These are phyloP conservation scores for Cryphonectria parasitica DNA, from an alignment of 2,329 filamentous ascomycete genomes.

Conservation along the genomic window DNA sequence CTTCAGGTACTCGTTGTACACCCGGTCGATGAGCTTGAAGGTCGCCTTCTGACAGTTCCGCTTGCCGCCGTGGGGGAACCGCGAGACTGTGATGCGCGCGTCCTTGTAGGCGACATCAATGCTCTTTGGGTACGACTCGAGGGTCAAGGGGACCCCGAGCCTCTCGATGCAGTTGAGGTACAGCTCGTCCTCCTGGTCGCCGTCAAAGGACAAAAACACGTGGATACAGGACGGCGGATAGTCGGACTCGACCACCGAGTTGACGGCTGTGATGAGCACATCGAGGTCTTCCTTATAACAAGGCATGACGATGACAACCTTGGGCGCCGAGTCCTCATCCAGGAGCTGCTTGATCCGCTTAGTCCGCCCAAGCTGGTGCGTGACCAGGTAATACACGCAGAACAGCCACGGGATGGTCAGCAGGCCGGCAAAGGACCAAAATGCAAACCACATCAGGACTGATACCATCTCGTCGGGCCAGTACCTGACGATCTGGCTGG, in stretches of 20 bases:
- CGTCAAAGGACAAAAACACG: constrained; percentile 94
- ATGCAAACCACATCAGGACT: constrained; percentile 90
- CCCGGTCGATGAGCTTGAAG: constrained; percentile 89
- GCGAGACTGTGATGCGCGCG: constrained; percentile 85
- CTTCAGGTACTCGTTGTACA: constrained; percentile 85
- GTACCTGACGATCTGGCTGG: constrained; percentile 68
- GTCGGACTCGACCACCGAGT: constrained; percentile 92
- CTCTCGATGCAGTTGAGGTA: constrained; percentile 86
- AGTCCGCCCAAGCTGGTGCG: constrained; percentile 79
- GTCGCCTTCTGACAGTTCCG: constrained; percentile 91
- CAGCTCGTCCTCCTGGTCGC: constrained; percentile 83
- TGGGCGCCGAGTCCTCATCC: constrained; percentile 84
- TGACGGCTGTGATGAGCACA: constrained; percentile 80
- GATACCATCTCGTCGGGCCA: constrained; percentile 72
- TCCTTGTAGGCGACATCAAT: constrained; percentile 87
- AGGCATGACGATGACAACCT: constrained; percentile 95
- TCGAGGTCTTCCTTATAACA: constrained; percentile 92
- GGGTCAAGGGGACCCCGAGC: constrained; percentile 77
- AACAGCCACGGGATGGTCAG: constrained; percentile 90
- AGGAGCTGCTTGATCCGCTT: constrained; percentile 83
- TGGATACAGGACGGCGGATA: constrained; percentile 92
- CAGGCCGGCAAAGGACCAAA: constrained; percentile 87
- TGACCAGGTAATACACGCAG: constrained; percentile 89
- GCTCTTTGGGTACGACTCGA: constrained; percentile 81
- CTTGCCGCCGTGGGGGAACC: constrained; percentile 93